A percentile compares a stretch with the other conserved stretches of the same genome.
These are phyloP conservation scores for Claviceps purpurea DNA, from an alignment of 2,329 filamentous ascomycete species.

Conservation along the genomic window DNA sequence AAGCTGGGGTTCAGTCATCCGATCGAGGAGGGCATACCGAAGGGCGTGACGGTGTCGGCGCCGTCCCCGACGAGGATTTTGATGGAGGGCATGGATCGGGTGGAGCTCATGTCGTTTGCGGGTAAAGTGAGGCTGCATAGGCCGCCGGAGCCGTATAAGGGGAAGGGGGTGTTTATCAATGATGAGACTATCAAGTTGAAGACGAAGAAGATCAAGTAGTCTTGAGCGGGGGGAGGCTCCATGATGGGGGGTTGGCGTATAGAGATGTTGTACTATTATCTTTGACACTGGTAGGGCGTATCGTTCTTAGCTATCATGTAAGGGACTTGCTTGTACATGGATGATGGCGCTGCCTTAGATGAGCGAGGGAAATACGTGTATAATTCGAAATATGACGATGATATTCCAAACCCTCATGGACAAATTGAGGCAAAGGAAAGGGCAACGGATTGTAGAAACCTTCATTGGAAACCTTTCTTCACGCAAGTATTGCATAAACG, in stretches of 20 bases:
- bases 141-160: slow-evolving; percentile 93
- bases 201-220: slow-evolving; percentile 90
- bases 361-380: too few relatives aligned
- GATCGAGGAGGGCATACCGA: slow-evolving; percentile 74
- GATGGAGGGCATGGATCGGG: slow-evolving; percentile 75
- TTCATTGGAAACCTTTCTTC: too few relatives aligned
- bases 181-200: slow-evolving; percentile 97
- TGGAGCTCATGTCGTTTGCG: slow-evolving; percentile 81
- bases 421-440: too few relatives aligned
- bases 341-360: too few relatives aligned
- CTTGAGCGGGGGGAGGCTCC: not conserved
- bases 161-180: slow-evolving; percentile 97
- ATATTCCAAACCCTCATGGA: too few relatives aligned
- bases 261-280: not conserved
- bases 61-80: slow-evolving; percentile 86
- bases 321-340: too few relatives aligned
- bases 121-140: slow-evolving; percentile 82
- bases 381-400: too few relatives aligned
- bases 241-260: not conserved
- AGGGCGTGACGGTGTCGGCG: slow-evolving; percentile 71
- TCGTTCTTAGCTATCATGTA: too few relatives aligned
- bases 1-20: slow-evolving; percentile 97
- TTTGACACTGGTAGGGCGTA: not conserved
- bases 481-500: too few relatives aligned
- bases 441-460: too few relatives aligned